A percentile compares a stretch with the other conserved stretches of the same genome.
Conservation (phyloP, 2,329 filamentous ascomycete genomes). For the Pestalotiopsis fici region DNA sequence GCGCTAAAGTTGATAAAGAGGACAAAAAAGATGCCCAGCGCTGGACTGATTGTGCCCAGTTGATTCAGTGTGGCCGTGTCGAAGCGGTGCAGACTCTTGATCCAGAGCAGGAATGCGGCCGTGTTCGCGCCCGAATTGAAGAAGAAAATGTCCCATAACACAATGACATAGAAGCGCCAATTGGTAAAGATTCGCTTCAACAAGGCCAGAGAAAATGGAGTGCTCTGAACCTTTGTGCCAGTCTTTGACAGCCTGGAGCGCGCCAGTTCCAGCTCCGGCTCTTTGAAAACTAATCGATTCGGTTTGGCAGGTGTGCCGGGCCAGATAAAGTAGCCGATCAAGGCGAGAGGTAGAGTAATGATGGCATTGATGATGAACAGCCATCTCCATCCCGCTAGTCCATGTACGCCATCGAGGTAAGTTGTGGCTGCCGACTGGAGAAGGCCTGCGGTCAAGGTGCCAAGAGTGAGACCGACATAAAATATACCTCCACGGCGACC, state of each 20-base stretch:
- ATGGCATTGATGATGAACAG: conserved; percentile 53
- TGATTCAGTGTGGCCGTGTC: conserved; percentile 48
- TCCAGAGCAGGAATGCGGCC: conserved; percentile 57
- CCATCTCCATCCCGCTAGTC: conserved; percentile 45
- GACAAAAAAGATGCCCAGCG: conserved; percentile 57
- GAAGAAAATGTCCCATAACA: conserved; percentile 56
- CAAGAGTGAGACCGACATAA: conserved; percentile 1
- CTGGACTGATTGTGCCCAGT: conserved; percentile 52
- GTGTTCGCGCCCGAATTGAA: conserved; percentile 53
- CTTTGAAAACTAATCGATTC: conserved; percentile 17
- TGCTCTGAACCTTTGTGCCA: conserved; percentile 31
- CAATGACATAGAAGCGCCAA: conserved; percentile 34
- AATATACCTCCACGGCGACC: conserved; percentile 16
- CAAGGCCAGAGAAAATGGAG: neutral
- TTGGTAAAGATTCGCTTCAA: conserved; percentile 2
- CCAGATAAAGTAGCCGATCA: conserved; percentile 41
- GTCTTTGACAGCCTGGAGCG: conserved; percentile 43
- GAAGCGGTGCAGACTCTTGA: conserved; percentile 55
- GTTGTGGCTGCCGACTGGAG: conserved; percentile 11
- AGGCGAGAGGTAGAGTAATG: conserved; percentile 48
- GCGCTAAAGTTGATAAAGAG: conserved; percentile 55
- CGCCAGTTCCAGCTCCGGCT: conserved; percentile 45
- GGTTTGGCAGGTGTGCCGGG: conserved; percentile 40
- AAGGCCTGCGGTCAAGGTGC: conserved; percentile 2
- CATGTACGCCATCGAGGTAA: conserved; percentile 28